Percentiles rank a stretch among this genome's conserved stretches.
phyloP scores from a whole-genome alignment of 2,329 filamentous ascomycete species.

The Fusarium sp. region DNA sequence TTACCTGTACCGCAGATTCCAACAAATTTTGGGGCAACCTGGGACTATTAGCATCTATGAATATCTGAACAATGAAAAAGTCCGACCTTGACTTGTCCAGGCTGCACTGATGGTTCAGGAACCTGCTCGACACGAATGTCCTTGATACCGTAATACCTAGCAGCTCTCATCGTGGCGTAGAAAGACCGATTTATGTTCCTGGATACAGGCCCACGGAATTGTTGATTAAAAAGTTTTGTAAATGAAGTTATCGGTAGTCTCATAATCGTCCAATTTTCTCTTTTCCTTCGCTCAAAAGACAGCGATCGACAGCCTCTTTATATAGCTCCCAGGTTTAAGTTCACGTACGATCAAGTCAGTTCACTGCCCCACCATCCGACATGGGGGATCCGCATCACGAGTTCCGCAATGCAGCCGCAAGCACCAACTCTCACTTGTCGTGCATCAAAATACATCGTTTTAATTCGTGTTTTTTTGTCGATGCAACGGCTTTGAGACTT shows the following conservation, averaged over 20 bases:
- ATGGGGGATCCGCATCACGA: neutral
- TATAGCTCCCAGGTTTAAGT: slow-evolving; percentile 10
- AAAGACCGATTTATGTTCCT: slow-evolving; percentile 3
- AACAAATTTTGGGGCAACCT: slow-evolving; percentile 53
- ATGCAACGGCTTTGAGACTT: neutral
- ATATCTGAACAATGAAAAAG: rapidly evolving
- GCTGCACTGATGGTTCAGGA: slow-evolving; percentile 57
- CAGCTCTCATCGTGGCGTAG: slow-evolving; percentile 65
- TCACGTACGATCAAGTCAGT: slow-evolving; percentile 33
- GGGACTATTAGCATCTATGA: neutral
- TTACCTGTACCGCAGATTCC: slow-evolving; percentile 61
- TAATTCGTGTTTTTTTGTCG: neutral
- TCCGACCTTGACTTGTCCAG: slow-evolving; percentile 60
- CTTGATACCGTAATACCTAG: slow-evolving; percentile 65
- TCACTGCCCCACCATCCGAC: slow-evolving; percentile 24
- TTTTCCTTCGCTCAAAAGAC: neutral
- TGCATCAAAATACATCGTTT: neutral
- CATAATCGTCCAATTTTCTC: neutral
- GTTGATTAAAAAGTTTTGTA: neutral
- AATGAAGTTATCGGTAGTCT: neutral
- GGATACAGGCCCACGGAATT: neutral
- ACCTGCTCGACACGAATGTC: slow-evolving; percentile 67
- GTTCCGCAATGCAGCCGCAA: slow-evolving; percentile 13
- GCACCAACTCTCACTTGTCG: neutral
- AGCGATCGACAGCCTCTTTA: slow-evolving; percentile 11